Base-by-base conservation (phyloP, 805 yeast species). In the Naumovozyma castellii region DNA sequence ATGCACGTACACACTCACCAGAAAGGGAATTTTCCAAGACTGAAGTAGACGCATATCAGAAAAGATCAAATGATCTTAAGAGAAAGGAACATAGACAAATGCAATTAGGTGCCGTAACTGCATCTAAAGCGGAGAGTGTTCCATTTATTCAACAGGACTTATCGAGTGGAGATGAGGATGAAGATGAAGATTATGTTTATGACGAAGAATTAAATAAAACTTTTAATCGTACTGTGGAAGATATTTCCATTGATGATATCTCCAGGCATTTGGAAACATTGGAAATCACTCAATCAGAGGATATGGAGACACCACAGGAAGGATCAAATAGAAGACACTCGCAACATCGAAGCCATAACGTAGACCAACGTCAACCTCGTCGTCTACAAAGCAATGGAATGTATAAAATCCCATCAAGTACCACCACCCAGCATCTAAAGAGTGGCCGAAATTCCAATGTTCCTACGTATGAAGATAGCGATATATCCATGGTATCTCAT, bases 161-260 rank as follows among this genome's bases (percentile, higher is more conserved):
- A 17, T 50, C 56, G 33, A 51, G 56, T 43, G 64, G 57, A 10
- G 64, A 59, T 17, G 62, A 60, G 13, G 54, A 56, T 29, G 61
- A 59, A 12, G 64, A 61, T 42, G 64, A 60, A 14, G 63, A 61
- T 35, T 61, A 61, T 37, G 58, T 45, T 6, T 59, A 61, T 36
- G 61, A 61, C 38, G 66, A 61, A 41, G 59, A 56, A 39, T 46
- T 61, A 36, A 61, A 61, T 39, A 57, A 57, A 42, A 59, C 66
- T 1, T 61, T 61, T 46, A 61, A 61, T 44, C 52, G 59, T 22
- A 61, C 66, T 6, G 64, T 61, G 8, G 66, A 61, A 38, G 66
- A 61, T 44, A 60, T 61, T 36, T 59, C 66, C 4, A 59, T 61
- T 38, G 65, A 59, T 48, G 66, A 61, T 31, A 59, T 61, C 5